Percentiles rank a stretch among this genome's conserved stretches.
These are phyloP conservation scores for Globisporangium parvum DNA, from an alignment of 352 stramenopile species.

Conservation along the genomic window DNA sequence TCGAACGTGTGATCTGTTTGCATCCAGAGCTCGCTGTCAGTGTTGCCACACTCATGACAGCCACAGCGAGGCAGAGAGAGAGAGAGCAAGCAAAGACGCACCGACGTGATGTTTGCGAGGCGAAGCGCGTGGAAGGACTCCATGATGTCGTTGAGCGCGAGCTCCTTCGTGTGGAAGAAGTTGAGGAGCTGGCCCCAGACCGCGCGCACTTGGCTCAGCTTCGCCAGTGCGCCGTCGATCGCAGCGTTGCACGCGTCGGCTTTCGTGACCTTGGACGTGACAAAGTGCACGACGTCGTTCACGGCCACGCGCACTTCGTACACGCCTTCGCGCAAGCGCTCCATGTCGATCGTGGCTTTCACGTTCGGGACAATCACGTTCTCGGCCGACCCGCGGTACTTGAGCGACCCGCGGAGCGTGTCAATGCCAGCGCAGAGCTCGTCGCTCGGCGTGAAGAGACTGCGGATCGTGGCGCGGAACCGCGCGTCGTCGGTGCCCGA, in stretches of 20 bases:
- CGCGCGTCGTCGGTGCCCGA: slow-evolving; percentile 34
- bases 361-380: slow-evolving; percentile 59
- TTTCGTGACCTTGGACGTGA: slow-evolving; percentile 32
- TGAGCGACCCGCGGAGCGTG: slow-evolving; percentile 43
- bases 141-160: slow-evolving; percentile 34
- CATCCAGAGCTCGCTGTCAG: background rate
- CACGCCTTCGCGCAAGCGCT: slow-evolving; percentile 45
- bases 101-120: slow-evolving; percentile 55
- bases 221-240: slow-evolving; percentile 48
- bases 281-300: slow-evolving; percentile 57
- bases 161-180: slow-evolving; percentile 65
- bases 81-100: slow-evolving; percentile 16
- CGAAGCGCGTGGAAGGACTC: slow-evolving; percentile 59
- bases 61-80: background rate
- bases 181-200: slow-evolving; percentile 64
- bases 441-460: slow-evolving; percentile 65
- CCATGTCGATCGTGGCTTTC: slow-evolving; percentile 56
- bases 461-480: slow-evolving; percentile 66
- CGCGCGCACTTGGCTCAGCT: slow-evolving; percentile 42
- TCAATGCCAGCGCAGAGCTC: slow-evolving; percentile 57
- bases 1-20: slow-evolving; percentile 31
- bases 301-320: slow-evolving; percentile 58
- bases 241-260: slow-evolving; percentile 57
- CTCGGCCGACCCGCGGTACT: slow-evolving; percentile 46
- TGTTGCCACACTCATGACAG: background rate